Base-by-base conservation (phyloP, 2,329 filamentous ascomycete species). In the Alternaria tenuissima region DNA sequence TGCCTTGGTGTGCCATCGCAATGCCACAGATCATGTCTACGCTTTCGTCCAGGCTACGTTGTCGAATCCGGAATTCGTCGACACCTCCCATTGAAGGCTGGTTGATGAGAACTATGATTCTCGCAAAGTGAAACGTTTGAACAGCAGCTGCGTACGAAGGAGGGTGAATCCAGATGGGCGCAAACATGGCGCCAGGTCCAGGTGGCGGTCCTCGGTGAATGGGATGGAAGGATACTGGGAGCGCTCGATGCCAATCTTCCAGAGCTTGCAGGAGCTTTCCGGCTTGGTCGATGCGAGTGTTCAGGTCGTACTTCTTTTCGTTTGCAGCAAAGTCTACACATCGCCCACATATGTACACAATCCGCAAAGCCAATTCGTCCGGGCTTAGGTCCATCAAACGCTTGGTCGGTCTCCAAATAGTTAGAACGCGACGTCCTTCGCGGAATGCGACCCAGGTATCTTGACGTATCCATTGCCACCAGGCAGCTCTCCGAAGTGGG, bases 381-480 rank as follows among this genome's bases (percentile, higher is more conserved):
- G 82, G 78, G n/a, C 77, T 80, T 38, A 89, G 79, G 3, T 81
- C 78, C 5, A 78, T 69, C 39, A 84, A 81, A 0, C 80, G 76
- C 57, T 82, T 84, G 7, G 80, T 83, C 0, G 86, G 86, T 43
- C 79, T 80, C 85, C 86, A 89, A 49, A 88, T 87, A 34, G 82
- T 88, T 62, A 88, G 82, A 3, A 83, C 83, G 7, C 83, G 80
- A 5, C 88, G 78, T 22, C 81, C 80, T 68, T 89, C 87, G 0
- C 86, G 81, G 63, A 89, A 88, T 0, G 87, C 87, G 2, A 86
- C 87, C 87, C 87, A 89, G 0, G 87, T 81, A 68, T 90, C 88
- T 68, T 90, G 88, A n/a, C 86, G 80, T 4, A 89, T 76, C 88
- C 87, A 90, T 0, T 84, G 83, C 87, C 88, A 90, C 88, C 87